phyloP scores from a whole-genome alignment of 2,329 filamentous ascomycete species.

The Aspergillus pseudoterreus region DNA sequence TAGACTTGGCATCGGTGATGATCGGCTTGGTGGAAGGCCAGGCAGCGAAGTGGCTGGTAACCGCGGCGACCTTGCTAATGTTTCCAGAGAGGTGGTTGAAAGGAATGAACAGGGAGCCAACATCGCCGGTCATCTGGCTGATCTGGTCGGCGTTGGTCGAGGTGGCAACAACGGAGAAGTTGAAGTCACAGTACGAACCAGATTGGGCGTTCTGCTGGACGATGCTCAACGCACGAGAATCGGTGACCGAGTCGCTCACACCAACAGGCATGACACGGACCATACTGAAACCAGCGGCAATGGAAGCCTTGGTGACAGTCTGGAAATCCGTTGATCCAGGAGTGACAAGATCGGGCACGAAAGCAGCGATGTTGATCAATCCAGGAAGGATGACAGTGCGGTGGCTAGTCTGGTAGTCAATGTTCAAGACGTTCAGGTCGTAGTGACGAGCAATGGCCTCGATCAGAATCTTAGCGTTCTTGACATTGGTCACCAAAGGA shows the following conservation, averaged over 20 bases:
- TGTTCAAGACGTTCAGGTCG: constrained; percentile 73
- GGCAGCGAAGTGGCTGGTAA: constrained; percentile 72
- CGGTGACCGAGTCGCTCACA: constrained; percentile 67
- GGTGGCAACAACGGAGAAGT: constrained; percentile 72
- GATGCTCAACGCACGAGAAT: constrained; percentile 65
- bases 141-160: constrained; percentile 72
- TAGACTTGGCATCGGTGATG: constrained; percentile 75
- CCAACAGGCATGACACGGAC: constrained; percentile 74
- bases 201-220: constrained; percentile 68
- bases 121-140: constrained; percentile 66
- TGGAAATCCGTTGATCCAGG: constrained; percentile 65
- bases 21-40: constrained; percentile 78
- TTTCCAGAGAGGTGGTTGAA: constrained; percentile 79
- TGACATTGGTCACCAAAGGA: constrained; percentile 95
- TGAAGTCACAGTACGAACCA: constrained; percentile 71
- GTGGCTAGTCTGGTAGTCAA: constrained; percentile 91
- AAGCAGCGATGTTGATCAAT: constrained; percentile 74
- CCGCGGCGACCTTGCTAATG: constrained; percentile 77
- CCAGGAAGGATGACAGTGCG: constrained; percentile 69
- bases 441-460: constrained; percentile 91
- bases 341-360: constrained; percentile 69
- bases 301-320: constrained; percentile 67
- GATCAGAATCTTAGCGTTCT: constrained; percentile 96
- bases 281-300: constrained; percentile 75
- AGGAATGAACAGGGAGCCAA: constrained; percentile 76